These are phyloP conservation scores for Pythium sp. DNA, from an alignment of 352 stramenopile genomes.

Conservation along the genomic window DNA sequence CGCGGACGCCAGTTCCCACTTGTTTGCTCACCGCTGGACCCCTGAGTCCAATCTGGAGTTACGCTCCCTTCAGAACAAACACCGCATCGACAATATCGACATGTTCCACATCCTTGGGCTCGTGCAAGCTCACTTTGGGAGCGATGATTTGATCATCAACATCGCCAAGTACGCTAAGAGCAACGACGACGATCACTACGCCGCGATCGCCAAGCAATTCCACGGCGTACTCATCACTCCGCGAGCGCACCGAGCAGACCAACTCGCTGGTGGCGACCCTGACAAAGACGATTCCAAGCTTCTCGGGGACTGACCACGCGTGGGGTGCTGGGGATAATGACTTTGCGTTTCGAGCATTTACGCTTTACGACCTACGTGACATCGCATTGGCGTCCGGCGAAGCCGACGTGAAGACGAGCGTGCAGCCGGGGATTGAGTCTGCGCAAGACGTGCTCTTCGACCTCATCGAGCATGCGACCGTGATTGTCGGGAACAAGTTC, in stretches of 20 bases:
- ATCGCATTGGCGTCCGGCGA: conserved; percentile 32
- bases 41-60: conserved; percentile 27
- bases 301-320: not conserved
- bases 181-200: conserved; percentile 49
- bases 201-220: conserved; percentile 53
- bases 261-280: conserved; percentile 57
- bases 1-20: too few relatives aligned
- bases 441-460: conserved; percentile 51
- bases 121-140: conserved; percentile 44
- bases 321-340: not conserved
- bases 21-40: not conserved
- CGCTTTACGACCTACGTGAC: conserved; percentile 47
- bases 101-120: conserved; percentile 49
- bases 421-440: conserved; percentile 29
- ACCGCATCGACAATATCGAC: conserved; percentile 45
- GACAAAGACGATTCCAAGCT: conserved; percentile 41
- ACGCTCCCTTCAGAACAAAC: conserved; percentile 44
- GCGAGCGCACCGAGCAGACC: conserved; percentile 23
- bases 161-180: conserved; percentile 58
- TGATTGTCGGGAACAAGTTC: conserved; percentile 54
- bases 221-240: conserved; percentile 59
- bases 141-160: conserved; percentile 46
- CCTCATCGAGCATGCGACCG: conserved; percentile 53
- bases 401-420: conserved; percentile 27
- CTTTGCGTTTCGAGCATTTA: conserved; percentile 35